Conservation (phyloP, 2,329 filamentous ascomycete genomes). For the Fusarium nelsonii region DNA sequence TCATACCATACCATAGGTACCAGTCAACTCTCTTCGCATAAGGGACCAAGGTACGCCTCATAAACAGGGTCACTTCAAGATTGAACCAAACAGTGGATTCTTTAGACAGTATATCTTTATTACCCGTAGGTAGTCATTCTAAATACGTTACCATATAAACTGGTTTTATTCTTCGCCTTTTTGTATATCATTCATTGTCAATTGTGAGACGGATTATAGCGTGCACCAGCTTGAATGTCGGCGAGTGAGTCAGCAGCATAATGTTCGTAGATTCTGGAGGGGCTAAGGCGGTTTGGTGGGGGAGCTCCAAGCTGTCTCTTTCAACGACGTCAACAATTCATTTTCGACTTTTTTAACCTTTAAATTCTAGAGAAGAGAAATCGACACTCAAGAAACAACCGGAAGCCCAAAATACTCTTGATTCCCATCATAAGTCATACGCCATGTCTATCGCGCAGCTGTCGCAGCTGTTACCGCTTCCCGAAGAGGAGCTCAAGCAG, state of each 20-base stretch:
- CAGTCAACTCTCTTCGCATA: neutral
- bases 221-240: conserved; percentile 11
- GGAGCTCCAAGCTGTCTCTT: conserved; percentile 40
- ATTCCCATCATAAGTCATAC: neutral
- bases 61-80: neutral
- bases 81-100: neutral
- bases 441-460: conserved; percentile 75
- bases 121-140: neutral
- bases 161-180: too few species aligned
- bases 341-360: neutral
- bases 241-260: conserved; percentile 41
- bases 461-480: conserved; percentile 82
- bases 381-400: neutral
- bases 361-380: neutral
- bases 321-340: conserved; percentile 36
- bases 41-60: neutral
- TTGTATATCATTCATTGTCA: neutral
- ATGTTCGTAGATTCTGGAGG: conserved; percentile 28
- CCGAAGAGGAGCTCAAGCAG: conserved; percentile 85
- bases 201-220: neutral
- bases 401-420: fast-evolving
- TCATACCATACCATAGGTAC: neutral
- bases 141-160: neutral
- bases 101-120: neutral
- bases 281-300: conserved; percentile 32